A percentile compares a stretch with the other conserved stretches of the same genome.
These are phyloP conservation scores for Triticum urartu DNA, from an alignment of 176 grass and related monocot species.

Conservation along the genomic window DNA sequence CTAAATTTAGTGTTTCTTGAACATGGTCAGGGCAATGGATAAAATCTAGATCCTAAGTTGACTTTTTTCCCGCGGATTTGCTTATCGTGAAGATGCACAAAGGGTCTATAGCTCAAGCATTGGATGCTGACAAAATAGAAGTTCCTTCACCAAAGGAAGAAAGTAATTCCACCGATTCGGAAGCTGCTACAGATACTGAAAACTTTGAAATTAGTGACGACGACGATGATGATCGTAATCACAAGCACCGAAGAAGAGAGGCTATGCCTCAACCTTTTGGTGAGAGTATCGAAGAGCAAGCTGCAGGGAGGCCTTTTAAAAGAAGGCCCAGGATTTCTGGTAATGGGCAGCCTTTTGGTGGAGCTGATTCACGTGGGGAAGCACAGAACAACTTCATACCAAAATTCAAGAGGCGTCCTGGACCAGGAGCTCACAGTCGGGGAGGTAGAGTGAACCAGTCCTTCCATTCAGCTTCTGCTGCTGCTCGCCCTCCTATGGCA, in stretches of 20 bases:
- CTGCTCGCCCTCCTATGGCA: slow-evolving; percentile 42
- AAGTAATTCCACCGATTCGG: slow-evolving; percentile 64
- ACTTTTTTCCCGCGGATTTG: slow-evolving; percentile 4
- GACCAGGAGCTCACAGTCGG: slow-evolving; percentile 29
- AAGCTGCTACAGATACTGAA: slow-evolving; percentile 63
- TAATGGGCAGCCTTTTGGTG: slow-evolving; percentile 38
- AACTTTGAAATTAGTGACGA: slow-evolving; percentile 70
- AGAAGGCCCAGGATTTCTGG: slow-evolving; percentile 55
- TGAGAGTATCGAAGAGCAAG: slow-evolving; percentile 52
- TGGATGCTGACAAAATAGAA: slow-evolving; percentile 49
- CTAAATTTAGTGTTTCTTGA: slow-evolving; percentile 11
- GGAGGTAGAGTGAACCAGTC: slow-evolving; percentile 54
- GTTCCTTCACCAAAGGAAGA: slow-evolving; percentile 60
- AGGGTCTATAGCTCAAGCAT: slow-evolving; percentile 37
- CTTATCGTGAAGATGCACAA: slow-evolving; percentile 47
- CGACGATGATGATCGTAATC: slow-evolving; percentile 92
- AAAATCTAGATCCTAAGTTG: slow-evolving; percentile 32
- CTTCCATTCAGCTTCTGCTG: slow-evolving; percentile 37
- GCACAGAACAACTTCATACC: slow-evolving; percentile 48
- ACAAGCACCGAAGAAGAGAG: slow-evolving; percentile 85
- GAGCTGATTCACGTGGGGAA: slow-evolving; percentile 42
- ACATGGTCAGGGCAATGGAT: slow-evolving; percentile 21
- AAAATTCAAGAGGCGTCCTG: slow-evolving; percentile 62
- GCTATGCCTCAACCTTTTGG: slow-evolving; percentile 54
- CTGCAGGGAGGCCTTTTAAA: slow-evolving; percentile 39